A percentile compares a stretch with the other conserved stretches of the same genome.
Evolutionary conservation across 306 rosid species (phyloP).

Genomic region (Luffa acutangula): DNA sequence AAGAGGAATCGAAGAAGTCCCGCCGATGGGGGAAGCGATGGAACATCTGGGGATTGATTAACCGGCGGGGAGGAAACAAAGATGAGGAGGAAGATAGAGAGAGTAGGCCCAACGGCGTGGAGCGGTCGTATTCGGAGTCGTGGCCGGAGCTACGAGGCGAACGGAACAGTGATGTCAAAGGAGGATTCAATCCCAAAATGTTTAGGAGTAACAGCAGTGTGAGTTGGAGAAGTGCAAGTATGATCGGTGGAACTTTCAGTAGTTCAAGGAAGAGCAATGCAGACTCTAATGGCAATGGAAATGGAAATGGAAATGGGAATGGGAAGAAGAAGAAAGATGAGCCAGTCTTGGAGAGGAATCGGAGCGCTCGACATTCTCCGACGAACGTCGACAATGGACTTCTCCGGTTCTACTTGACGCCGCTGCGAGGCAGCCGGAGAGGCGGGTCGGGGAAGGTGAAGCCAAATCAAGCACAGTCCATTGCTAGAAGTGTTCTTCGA

Average conservation of each 20-base stretch:
- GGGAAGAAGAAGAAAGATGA: constrained; percentile 65
- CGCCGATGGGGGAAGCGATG: constrained; percentile 77
- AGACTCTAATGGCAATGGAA: constrained; percentile 35
- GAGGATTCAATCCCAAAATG: constrained; percentile 51
- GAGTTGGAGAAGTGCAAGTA: constrained; percentile 16
- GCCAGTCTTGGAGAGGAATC: constrained; percentile 70
- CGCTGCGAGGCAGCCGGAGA: constrained; percentile 65
- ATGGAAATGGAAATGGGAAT: constrained; percentile 45
- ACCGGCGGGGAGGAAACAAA: constrained; percentile 53
- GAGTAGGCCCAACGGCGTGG: constrained; percentile 56
- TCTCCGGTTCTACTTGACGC: constrained; percentile 66
- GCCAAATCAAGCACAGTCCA: constrained; percentile 82
- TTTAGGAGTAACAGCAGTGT: constrained; percentile 54
- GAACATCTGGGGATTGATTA: constrained; percentile 83
- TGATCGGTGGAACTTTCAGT: constrained; percentile 40
- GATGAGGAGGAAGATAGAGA: constrained; percentile 69
- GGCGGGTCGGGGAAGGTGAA: constrained; percentile 44
- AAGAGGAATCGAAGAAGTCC: constrained; percentile 48
- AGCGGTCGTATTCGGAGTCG: constrained; percentile 70
- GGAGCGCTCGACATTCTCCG: constrained; percentile 83
- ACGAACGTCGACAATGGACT: constrained; percentile 62
- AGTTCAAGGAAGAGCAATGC: constrained; percentile 44
- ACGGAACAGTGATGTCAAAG: constrained; percentile 36
- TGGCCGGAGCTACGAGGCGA: constrained; percentile 73
- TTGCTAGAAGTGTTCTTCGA: constrained; percentile 84